These are phyloP conservation scores for Xylaria sp. DNA, from an alignment of 2,329 filamentous ascomycete genomes.

Conservation along the genomic window DNA sequence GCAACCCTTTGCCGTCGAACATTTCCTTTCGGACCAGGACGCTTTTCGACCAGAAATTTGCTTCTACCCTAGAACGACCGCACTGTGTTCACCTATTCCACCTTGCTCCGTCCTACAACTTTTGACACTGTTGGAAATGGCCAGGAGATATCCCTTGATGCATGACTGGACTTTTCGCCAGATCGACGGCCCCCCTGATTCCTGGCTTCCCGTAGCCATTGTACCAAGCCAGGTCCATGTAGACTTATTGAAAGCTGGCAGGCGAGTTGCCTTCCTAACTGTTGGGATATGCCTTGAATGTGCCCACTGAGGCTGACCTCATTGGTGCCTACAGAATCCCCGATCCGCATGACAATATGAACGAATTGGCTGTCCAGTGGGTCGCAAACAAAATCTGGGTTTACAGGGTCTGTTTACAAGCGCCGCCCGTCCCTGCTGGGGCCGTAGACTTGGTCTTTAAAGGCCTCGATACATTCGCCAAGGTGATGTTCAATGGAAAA, in stretches of 20 bases:
- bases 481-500: slow-evolving; percentile 56
- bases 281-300: neutral
- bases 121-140: slow-evolving; percentile 14
- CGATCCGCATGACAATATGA: slow-evolving; percentile 63
- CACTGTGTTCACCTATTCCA: neutral
- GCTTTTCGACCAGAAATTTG: neutral
- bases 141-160: slow-evolving; percentile 21
- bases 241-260: slow-evolving; percentile 42
- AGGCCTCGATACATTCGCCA: slow-evolving; percentile 66
- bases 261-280: neutral
- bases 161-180: slow-evolving; percentile 29
- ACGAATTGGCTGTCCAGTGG: slow-evolving; percentile 63
- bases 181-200: slow-evolving; percentile 11
- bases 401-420: slow-evolving; percentile 58
- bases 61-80: neutral
- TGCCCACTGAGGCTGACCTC: neutral
- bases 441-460: slow-evolving; percentile 57
- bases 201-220: slow-evolving; percentile 40
- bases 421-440: too few species aligned
- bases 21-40: neutral
- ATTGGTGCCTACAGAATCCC: slow-evolving; percentile 41
- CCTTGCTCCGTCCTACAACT: neutral
- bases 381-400: slow-evolving; percentile 65
- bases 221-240: slow-evolving; percentile 44
- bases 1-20: too few species aligned